Base-by-base conservation (phyloP, 805 yeast species). In the Pichia nanzhaoensis region DNA sequence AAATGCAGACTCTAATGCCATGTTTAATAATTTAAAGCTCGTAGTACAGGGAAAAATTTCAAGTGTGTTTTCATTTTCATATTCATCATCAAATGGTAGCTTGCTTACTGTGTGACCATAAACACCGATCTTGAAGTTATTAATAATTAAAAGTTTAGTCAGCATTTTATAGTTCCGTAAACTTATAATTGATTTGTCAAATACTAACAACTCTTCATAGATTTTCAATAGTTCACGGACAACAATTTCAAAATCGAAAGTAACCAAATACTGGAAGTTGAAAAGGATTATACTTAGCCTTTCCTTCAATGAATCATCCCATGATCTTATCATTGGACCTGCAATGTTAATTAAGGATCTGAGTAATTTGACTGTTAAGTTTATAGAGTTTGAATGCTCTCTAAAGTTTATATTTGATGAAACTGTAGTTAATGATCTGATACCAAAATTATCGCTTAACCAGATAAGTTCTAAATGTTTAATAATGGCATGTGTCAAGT, bases 291-390 rank as follows among this genome's bases (percentile, higher is more conserved):
- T 70, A 49, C 47, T 69, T 45, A 70, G 63, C 44, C 54, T 62
- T 35, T 43, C 55, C 44, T 61, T 66, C 49, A 58, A 45, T 4
- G 48, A 44, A 1, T 47, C 31, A 3, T 60, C 58, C 49, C 77
- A 55, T 4, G 62, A 62, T 4, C 53, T 50, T 12, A 76, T 55
- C 46, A 69, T 73, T 1, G 91, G 91, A 1, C 91, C 90, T 18
- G 77, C 53, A 34, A 70, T 68, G 47, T 72, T 73, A 19, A 79
- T 63, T 5, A 81, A 46, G 4, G 70, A 59, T 46, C 72, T 66
- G 9, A 75, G 47, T 8, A 77, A 65, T 38, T 71, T 68, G 0
- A 71, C 67, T 8, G 80, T 55, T 0, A 70, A 63, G 1, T 67
- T 56, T 18, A 67, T 59, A 0, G 84, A 74, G 33, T 78, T 59